Base-by-base conservation (phyloP, 2,329 filamentous ascomycete species). In the Hypoxylon sp. region DNA sequence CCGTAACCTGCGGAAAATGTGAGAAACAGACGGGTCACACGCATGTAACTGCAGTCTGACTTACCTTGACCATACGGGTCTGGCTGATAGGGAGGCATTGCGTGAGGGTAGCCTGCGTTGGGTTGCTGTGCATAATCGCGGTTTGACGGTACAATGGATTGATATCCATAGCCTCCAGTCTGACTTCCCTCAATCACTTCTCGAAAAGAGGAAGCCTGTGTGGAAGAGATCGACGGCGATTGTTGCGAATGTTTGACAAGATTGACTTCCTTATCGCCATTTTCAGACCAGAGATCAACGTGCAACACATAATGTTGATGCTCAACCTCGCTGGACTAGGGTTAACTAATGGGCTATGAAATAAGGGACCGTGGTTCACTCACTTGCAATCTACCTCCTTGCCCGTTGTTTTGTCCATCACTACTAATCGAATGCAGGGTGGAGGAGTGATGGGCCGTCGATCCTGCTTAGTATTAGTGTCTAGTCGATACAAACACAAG, bases 391-490 rank as follows among this genome's bases (percentile, higher is more conserved):
- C 91, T 46, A 97, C 87, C 78, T 97, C 93, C 75, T 93, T 90
- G 21, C 92, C 90, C 0, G 93, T 94, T 14, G 82, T 80, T 45
- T 86, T 83, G 79, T 98, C 93, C 67, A 86, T 89, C 56, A 98
- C 91, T 41, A 96, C 85, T 11, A 98, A 87, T 70, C 91, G 88
- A 57, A 98, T 91, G 79, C 95, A 98, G 2, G 96, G 95, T 21
- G 96, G 96, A 13, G 96, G 95, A 28, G 96, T 98, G 74, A 99
- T 98, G 25, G 96, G 96, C 70, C 96, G 88, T 71, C 96, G 92
- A 80, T 99, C 96, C 92, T 97, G 75, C 61, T 56, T 23, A 32
- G 41, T 23, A 51, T 73, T 63, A 65, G 67, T 67, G 46, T 53
- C 71, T n/a, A 43, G 63, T 57, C 51, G 34, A 21, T 50, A 19